A percentile compares a stretch with the other conserved stretches of the same genome.
These are phyloP conservation scores for Teunomyces barrocoloradensis DNA, from an alignment of 805 yeast genomes.

Conservation along the genomic window DNA sequence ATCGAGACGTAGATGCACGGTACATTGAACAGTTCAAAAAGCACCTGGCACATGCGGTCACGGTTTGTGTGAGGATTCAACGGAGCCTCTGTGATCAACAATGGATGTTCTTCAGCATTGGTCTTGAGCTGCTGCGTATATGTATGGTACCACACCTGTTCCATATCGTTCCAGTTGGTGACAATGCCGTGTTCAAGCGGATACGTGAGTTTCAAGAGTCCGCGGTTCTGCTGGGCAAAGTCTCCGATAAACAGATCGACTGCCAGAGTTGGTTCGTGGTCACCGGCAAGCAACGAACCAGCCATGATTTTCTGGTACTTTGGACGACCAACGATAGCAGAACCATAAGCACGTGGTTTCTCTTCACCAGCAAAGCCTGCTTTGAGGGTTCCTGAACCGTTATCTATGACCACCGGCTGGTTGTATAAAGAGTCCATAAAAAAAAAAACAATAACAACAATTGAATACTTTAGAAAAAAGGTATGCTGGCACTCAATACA, in stretches of 20 bases:
- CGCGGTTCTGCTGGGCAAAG: constrained; percentile 71
- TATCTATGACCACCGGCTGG: constrained; percentile 47
- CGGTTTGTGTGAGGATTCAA: constrained; percentile 66
- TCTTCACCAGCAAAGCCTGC: constrained; percentile 95
- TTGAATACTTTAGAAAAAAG: not conserved
- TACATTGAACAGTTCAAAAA: constrained; percentile 70
- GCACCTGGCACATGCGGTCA: constrained; percentile 57
- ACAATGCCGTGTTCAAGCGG: constrained; percentile 83
- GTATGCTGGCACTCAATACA: constrained; percentile 30
- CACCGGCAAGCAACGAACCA: constrained; percentile 16
- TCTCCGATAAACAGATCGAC: constrained; percentile 74
- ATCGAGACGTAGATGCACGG: constrained; percentile 74
- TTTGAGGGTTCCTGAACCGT: constrained; percentile 79
- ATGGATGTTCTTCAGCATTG: constrained; percentile 77
- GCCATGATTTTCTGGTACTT: constrained; percentile 85
- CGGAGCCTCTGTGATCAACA: constrained; percentile 87
- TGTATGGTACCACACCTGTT: constrained; percentile 70
- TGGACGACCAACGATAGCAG: constrained; percentile 74
- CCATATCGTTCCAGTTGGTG: constrained; percentile 84
- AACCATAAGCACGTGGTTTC: constrained; percentile 62
- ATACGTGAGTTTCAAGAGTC: constrained; percentile 65
- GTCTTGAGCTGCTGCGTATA: constrained; percentile 57
- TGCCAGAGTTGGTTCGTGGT: constrained; percentile 5
- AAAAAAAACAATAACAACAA: not conserved
- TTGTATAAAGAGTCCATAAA: constrained; percentile 28